These are phyloP conservation scores for Rutidosis leptorrhynchoides DNA, from an alignment of 129 eudicot genomes.

Conservation along the genomic window DNA sequence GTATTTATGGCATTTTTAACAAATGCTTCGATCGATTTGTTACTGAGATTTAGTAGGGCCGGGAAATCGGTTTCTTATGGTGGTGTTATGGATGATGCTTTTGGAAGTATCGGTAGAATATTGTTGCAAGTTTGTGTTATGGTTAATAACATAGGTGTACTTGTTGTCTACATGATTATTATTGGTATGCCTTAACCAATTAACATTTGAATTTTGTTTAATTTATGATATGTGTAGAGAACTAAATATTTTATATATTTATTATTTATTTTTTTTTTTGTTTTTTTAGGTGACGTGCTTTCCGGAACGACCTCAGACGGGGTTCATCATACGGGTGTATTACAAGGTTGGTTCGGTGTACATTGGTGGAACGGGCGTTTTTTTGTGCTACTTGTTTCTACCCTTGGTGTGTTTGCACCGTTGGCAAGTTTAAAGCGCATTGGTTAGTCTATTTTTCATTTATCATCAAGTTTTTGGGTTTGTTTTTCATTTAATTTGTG, in stretches of 20 bases:
- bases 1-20: slow-evolving; percentile 76
- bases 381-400: slow-evolving; percentile 67
- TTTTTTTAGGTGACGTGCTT: slow-evolving; percentile 73
- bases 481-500: neutral
- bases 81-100: slow-evolving; percentile 82
- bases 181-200: slow-evolving; percentile 48
- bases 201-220: neutral
- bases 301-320: slow-evolving; percentile 85
- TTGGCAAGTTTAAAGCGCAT: slow-evolving; percentile 87
- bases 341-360: slow-evolving; percentile 91
- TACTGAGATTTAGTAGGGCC: slow-evolving; percentile 72
- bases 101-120: slow-evolving; percentile 79
- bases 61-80: slow-evolving; percentile 62
- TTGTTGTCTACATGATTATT: slow-evolving; percentile 85
- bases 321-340: slow-evolving; percentile 82
- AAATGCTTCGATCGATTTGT: slow-evolving; percentile 66
- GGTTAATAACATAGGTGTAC: slow-evolving; percentile 79
- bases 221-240: neutral
- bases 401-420: slow-evolving; percentile 77
- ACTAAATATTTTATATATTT: neutral
- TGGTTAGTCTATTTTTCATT: too few species aligned
- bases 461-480: neutral
- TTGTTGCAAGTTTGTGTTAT: slow-evolving; percentile 68
- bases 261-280: slow-evolving; percentile 1
- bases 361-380: slow-evolving; percentile 90